Evolutionary conservation across 176 grass and related monocot species (phyloP).

Genomic region (Phyllostachys edulis): DNA sequence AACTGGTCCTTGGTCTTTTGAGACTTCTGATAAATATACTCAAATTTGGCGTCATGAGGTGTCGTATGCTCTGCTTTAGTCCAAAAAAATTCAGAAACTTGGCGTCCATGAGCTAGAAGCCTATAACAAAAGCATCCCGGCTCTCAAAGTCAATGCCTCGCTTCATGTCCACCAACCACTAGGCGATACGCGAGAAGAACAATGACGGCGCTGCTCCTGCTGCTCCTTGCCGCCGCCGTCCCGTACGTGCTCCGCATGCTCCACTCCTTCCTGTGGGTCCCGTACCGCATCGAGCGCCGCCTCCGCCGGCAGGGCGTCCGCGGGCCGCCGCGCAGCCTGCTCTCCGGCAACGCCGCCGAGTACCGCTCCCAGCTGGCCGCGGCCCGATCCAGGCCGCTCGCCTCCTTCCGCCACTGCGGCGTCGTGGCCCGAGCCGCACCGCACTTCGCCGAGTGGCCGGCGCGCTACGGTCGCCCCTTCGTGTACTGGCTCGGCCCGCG

Average conservation of each 20-base stretch:
- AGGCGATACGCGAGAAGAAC: too few species aligned
- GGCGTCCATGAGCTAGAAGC: too few species aligned
- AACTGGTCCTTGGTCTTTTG: too few species aligned
- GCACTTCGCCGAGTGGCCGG: conserved; percentile 53
- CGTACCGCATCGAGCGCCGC: conserved; percentile 38
- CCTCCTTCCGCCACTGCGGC: conserved; percentile 45
- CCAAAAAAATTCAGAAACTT: too few species aligned
- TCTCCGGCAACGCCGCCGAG: conserved; percentile 52
- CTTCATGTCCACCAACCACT: too few species aligned
- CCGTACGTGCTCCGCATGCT: neutral
- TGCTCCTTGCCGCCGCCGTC: neutral
- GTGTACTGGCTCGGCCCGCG: conserved; percentile 63
- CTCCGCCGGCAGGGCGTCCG: conserved; percentile 51
- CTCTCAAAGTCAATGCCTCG: too few species aligned
- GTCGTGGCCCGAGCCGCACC: conserved; percentile 56
- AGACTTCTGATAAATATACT: too few species aligned
- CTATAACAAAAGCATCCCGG: too few species aligned
- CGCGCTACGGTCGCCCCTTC: conserved; percentile 54
- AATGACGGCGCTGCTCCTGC: too few species aligned
- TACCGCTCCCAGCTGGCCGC: conserved; percentile 29
- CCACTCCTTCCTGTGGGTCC: conserved; percentile 53
- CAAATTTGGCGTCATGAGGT: too few species aligned
- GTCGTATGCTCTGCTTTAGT: too few species aligned
- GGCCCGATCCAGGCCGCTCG: conserved; percentile 44
- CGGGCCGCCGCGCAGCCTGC: conserved; percentile 42